Conservation (phyloP, 139 green algal genomes). For the Tetradesmus obliquus region DNA sequence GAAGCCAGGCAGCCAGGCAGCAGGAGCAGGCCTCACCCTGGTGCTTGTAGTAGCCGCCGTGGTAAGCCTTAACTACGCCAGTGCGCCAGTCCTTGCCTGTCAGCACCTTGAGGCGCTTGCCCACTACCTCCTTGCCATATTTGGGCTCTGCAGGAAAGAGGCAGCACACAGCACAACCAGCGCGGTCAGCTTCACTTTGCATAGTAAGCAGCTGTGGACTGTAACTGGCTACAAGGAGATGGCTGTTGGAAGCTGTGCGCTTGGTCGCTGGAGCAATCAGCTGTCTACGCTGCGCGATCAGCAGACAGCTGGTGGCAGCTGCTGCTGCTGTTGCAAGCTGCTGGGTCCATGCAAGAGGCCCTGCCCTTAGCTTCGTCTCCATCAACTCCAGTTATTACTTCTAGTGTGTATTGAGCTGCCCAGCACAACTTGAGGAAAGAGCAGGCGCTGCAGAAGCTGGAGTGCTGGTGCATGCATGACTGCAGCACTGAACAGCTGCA, state of each 20-base stretch:
- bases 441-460: neutral
- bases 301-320: neutral
- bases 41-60: slow-evolving; percentile 34
- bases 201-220: neutral
- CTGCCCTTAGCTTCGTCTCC: neutral
- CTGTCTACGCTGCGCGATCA: neutral
- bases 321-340: neutral
- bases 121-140: slow-evolving; percentile 41
- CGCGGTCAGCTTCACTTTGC: neutral
- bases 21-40: neutral
- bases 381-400: neutral
- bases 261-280: neutral
- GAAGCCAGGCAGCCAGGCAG: neutral
- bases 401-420: neutral
- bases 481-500: neutral
- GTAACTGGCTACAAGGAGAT: neutral
- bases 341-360: neutral
- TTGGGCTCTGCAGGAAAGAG: slow-evolving; percentile 30
- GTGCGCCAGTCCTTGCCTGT: slow-evolving; percentile 23
- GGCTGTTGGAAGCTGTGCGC: neutral
- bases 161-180: neutral
- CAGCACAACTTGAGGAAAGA: neutral
- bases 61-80: slow-evolving; percentile 20
- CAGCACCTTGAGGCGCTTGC: slow-evolving; percentile 27
- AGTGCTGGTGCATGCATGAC: neutral